phyloP scores from a whole-genome alignment of 305 asterid genomes.

The Solanum hybrid region DNA sequence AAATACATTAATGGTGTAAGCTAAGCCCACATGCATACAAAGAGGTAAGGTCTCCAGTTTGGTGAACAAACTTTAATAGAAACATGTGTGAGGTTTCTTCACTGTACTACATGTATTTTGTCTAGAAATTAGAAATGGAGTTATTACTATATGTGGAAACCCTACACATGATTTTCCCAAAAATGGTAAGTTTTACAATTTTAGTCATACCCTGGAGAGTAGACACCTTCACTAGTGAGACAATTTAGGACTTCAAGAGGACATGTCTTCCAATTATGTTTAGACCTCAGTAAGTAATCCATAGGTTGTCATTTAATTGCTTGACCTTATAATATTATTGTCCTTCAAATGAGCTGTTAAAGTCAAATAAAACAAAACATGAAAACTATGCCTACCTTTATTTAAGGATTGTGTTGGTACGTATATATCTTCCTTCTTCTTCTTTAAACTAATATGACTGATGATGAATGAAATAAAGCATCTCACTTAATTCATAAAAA shows the following conservation, averaged over 20 bases:
- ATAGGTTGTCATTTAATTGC: background rate
- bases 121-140: background rate
- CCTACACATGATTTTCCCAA: conserved; percentile 8
- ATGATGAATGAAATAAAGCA: background rate
- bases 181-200: conserved; percentile 3
- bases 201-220: background rate
- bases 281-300: background rate
- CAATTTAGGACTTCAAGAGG: background rate
- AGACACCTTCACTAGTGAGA: background rate
- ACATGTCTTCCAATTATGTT: background rate
- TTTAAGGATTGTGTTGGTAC: background rate
- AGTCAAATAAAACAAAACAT: background rate
- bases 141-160: background rate
- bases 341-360: background rate
- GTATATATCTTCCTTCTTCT: background rate
- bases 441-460: background rate
- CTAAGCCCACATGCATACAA: background rate
- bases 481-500: background rate
- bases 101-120: background rate
- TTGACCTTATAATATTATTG: background rate
- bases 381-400: background rate
- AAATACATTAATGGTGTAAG: background rate
- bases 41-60: conserved; percentile 10
- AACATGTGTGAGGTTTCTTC: background rate
- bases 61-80: conserved; percentile 7